A percentile compares a stretch with the other conserved stretches of the same genome.
phyloP scores from a whole-genome alignment of 257 asterid genomes.

The Solanum dulcamara region DNA sequence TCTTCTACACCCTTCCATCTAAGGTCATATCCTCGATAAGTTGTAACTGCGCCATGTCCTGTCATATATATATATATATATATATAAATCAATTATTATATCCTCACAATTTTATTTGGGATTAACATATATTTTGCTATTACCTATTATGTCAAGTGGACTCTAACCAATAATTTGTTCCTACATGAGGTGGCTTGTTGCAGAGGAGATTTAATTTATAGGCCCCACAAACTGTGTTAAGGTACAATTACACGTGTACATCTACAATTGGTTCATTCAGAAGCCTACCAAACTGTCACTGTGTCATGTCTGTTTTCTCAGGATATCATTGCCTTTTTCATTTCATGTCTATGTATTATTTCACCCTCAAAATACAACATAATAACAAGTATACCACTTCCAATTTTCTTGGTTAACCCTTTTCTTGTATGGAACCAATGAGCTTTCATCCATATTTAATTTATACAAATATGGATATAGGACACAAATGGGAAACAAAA shows the following conservation, averaged over 20 bases:
- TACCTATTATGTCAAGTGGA: too few species aligned
- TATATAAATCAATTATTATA: too few species aligned
- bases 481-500: too few species aligned
- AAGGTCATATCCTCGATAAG: too few species aligned
- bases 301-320: neutral
- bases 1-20: too few species aligned
- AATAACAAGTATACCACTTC: neutral
- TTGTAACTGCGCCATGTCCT: too few species aligned
- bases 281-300: neutral
- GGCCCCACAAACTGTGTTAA: neutral
- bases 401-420: neutral
- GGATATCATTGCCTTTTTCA: neutral
- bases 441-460: too few species aligned
- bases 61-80: too few species aligned
- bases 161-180: neutral
- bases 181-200: neutral
- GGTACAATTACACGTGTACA: neutral
- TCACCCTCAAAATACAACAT: neutral
- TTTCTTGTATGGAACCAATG: too few species aligned
- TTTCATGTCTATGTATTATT: neutral
- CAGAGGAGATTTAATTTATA: neutral
- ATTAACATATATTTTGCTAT: too few species aligned
- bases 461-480: too few species aligned
- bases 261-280: neutral
- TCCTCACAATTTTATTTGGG: neutral